Percentiles rank a stretch among this genome's conserved stretches.
These are phyloP conservation scores for Penicillium sp. DNA, from an alignment of 2,329 filamentous ascomycete genomes.

Conservation along the genomic window DNA sequence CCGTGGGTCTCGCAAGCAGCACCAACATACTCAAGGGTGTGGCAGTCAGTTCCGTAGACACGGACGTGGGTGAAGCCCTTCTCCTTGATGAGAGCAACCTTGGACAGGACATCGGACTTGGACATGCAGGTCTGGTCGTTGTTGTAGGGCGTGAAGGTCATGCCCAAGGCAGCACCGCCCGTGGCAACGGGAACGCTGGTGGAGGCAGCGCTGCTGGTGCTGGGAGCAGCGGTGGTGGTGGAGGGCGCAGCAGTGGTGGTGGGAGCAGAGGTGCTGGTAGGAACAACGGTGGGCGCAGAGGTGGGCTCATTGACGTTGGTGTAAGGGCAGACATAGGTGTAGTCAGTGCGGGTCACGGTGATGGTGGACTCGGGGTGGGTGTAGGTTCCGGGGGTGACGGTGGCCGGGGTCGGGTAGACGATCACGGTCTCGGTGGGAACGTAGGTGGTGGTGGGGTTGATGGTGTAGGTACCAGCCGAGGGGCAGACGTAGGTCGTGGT, in stretches of 20 bases:
- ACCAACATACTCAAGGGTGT: constrained; percentile 76
- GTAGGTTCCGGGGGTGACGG: constrained; percentile 73
- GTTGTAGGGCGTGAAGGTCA: constrained; percentile 86
- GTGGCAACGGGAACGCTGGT: constrained; percentile 28
- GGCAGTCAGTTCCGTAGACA: constrained; percentile 92
- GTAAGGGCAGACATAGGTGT: constrained; percentile 74
- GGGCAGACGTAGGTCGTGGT: constrained; percentile 77
- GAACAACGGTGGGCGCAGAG: constrained; percentile 32
- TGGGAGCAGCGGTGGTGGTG: constrained; percentile 33
- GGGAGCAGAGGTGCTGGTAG: constrained; percentile 28
- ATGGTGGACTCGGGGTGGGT: constrained; percentile 69
- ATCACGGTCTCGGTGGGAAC: constrained; percentile 57
- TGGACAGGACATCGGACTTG: constrained; percentile 63
- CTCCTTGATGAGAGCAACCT: constrained; percentile 66
- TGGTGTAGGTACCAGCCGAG: constrained; percentile 74
- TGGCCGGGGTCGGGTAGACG: constrained; percentile 69
- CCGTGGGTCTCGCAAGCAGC: constrained; percentile 68
- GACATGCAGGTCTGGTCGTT: too few species aligned
- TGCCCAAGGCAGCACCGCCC: constrained; percentile 59
- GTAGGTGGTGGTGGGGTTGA: constrained; percentile 69
- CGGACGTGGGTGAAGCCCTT: constrained; percentile 75
- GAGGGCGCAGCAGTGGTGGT: constrained; percentile 21
- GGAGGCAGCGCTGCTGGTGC: constrained; percentile 27
- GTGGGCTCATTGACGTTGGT: constrained; percentile 48
- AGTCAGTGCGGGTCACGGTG: constrained; percentile 71